Base-by-base conservation (phyloP, 2,329 filamentous ascomycete species). In the Xylaria sp. region DNA sequence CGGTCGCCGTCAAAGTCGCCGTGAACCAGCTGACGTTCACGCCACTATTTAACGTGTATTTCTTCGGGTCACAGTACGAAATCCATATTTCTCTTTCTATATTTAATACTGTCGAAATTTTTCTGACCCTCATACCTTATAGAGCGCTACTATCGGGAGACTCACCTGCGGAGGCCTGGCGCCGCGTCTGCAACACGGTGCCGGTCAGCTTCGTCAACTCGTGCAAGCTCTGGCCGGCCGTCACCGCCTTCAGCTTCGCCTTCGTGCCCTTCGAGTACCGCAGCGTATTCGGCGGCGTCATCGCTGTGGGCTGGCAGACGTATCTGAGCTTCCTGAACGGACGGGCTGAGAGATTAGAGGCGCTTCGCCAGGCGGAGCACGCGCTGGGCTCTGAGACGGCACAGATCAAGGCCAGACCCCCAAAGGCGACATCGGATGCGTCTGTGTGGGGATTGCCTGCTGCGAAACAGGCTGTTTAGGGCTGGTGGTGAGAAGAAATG, bases 301-400 rank as follows among this genome's bases (percentile, higher is more conserved):
- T 97, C 71, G 93, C 93, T 0, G 91, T 97, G 60, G 92, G 92
- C 0, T 98, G 94, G 94, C 94, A 97, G 85, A 94, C 93, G 0
- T 98, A 97, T 83, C 77, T 98, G 74, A 93, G 90, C 73, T 92
- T 89, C 79, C 80, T 97, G 75, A 97, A 97, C 75, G 86, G 91
- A 75, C 83, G 84, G 69, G 93, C 92, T 1, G 93, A 93, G 78
- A 82, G 83, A 57, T 82, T 85, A 73, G 86, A 88, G 70, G 82
- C 71, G 39, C 54, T 65, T 11, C 54, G 53, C n/a, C 62, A 57
- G 61, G 61, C 21, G n/a, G 54, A 65, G 7, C 17, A 30, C n/a
- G 27, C 30, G 24, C 4, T 27, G 4, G 24, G 24, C 24, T 27
- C 24, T 21, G 42, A 1, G 21, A n/a, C 54, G 45, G 21, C 21